Conservation (phyloP, 2,329 filamentous ascomycete species). For the Cordyceps javanica region DNA sequence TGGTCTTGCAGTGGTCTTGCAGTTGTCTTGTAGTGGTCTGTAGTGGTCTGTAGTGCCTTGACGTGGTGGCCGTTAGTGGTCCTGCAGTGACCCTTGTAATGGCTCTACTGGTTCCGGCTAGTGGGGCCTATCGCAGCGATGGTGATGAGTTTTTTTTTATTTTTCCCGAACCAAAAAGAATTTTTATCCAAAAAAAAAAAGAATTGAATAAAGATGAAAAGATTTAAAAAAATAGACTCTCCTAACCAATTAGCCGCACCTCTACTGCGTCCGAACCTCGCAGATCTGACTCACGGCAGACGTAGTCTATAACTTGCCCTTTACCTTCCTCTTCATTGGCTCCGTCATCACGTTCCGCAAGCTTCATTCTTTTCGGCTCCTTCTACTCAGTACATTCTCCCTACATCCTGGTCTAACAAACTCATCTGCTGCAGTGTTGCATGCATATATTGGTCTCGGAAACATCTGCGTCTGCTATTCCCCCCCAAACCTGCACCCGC, state of each 20-base stretch:
- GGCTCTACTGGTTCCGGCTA: background rate
- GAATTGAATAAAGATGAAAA: background rate
- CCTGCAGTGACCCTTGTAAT: background rate
- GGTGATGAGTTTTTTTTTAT: background rate
- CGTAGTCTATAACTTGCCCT: background rate
- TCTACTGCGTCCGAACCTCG: background rate
- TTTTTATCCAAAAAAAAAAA: background rate
- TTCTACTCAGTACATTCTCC: background rate
- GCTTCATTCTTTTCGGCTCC: background rate
- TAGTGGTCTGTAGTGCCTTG: too few relatives aligned
- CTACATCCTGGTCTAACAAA: background rate
- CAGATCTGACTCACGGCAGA: slow-evolving; percentile 12
- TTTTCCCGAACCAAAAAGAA: background rate
- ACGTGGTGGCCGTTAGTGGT: too few relatives aligned
- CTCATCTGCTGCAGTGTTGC: background rate
- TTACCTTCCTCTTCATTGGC: background rate
- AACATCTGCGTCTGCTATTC: background rate
- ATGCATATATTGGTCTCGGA: background rate
- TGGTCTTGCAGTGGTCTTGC: background rate
- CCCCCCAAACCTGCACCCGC: slow-evolving; percentile 4
- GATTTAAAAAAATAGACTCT: too few relatives aligned
- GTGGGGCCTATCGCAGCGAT: background rate
- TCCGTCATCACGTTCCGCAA: background rate
- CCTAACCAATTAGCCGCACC: background rate
- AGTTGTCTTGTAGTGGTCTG: too few relatives aligned